These are phyloP conservation scores for Elaeis oleifera DNA, from an alignment of 202 grass and related monocot genomes.

Conservation along the genomic window DNA sequence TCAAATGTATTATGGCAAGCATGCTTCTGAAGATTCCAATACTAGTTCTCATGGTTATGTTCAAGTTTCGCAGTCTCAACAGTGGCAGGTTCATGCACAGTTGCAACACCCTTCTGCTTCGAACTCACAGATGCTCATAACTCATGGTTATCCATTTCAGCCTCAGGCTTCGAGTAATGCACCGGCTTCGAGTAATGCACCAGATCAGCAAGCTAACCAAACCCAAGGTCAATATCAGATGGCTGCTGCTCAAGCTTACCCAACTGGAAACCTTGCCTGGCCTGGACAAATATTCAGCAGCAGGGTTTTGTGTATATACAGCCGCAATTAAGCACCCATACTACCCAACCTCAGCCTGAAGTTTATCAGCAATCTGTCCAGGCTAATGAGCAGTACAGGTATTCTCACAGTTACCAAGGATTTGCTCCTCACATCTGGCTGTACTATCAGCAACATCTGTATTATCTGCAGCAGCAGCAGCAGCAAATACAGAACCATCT, in stretches of 20 bases:
- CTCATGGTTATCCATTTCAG: constrained; percentile 17
- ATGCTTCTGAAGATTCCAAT: constrained; percentile 18
- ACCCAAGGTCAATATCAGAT: constrained; percentile 36
- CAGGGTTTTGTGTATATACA: constrained; percentile 30
- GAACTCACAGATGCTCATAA: constrained; percentile 7
- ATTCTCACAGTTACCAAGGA: constrained; percentile 42
- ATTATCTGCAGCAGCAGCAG: constrained; percentile 57
- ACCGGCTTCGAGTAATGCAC: constrained; percentile 9
- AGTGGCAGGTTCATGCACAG: constrained; percentile 19
- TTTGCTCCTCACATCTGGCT: constrained; percentile 58
- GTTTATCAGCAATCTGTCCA: constrained; percentile 26
- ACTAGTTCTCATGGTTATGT: constrained; percentile 17
- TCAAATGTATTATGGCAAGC: constrained; percentile 13
- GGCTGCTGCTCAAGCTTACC: constrained; percentile 36
- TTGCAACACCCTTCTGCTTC: constrained; percentile 22
- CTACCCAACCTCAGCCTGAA: constrained; percentile 34
- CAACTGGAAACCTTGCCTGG: constrained; percentile 35
- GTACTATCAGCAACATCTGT: constrained; percentile 78
- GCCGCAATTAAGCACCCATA: constrained; percentile 36
- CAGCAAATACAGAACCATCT: constrained; percentile 40
- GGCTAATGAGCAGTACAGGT: constrained; percentile 33
- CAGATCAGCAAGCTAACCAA: constrained; percentile 22
- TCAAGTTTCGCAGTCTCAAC: constrained; percentile 35
- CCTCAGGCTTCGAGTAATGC: constrained; percentile 19
- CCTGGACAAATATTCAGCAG: constrained; percentile 38